These are phyloP conservation scores for Nyssa sinensis DNA, from an alignment of 148 eudicot species.

Conservation along the genomic window DNA sequence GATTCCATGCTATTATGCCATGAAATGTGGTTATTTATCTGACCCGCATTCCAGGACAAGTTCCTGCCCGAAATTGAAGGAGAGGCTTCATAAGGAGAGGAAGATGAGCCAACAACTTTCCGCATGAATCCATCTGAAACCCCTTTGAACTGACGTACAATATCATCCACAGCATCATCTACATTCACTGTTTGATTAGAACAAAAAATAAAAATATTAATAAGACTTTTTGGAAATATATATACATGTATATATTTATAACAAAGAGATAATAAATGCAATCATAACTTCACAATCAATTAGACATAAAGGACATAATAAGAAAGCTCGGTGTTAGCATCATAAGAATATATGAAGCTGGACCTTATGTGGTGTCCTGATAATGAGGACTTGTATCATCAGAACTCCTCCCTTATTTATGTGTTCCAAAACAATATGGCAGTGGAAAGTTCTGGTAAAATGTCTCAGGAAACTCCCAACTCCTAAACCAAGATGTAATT, in stretches of 20 bases:
- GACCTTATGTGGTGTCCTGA: background rate
- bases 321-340: background rate
- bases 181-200: slow-evolving; percentile 63
- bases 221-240: background rate
- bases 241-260: too few relatives aligned
- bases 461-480: too few relatives aligned
- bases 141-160: slow-evolving; percentile 92
- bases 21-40: slow-evolving; percentile 42
- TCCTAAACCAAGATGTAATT: too few relatives aligned
- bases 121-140: slow-evolving; percentile 87
- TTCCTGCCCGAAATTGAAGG: slow-evolving; percentile 41
- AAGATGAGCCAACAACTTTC: slow-evolving; percentile 65
- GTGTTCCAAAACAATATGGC: background rate
- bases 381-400: background rate
- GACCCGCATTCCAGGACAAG: slow-evolving; percentile 57
- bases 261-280: background rate
- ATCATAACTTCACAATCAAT: background rate
- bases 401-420: background rate
- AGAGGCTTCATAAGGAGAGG: slow-evolving; percentile 40
- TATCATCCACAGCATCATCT: slow-evolving; percentile 97
- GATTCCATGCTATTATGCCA: slow-evolving; percentile 50
- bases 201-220: slow-evolving; percentile 13
- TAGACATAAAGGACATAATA: background rate
- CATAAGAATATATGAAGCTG: background rate
- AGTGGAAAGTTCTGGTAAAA: background rate